Evolutionary conservation across 805 yeast genomes (phyloP).

Genomic region (Starmera amethionina): DNA sequence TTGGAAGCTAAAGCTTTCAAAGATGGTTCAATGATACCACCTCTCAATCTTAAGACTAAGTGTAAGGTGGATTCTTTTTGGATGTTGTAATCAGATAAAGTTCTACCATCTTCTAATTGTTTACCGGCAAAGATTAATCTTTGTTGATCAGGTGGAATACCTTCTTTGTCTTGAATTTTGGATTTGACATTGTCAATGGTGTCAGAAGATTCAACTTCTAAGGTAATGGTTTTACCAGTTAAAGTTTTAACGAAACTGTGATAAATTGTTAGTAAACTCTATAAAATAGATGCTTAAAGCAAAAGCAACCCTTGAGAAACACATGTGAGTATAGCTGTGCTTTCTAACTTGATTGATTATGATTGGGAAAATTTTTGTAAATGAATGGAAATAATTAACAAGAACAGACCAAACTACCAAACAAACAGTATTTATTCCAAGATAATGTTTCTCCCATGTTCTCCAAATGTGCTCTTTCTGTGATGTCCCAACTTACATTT

Average conservation of each 20-base stretch:
- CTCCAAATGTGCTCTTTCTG: too few species aligned
- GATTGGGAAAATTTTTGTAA: too few species aligned
- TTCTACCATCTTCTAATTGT: slow-evolving; percentile 99
- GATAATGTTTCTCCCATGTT: too few species aligned
- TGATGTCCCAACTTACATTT: slow-evolving; percentile 28
- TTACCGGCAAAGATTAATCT: slow-evolving; percentile 99
- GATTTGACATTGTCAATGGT: slow-evolving; percentile 98
- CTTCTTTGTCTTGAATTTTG: slow-evolving; percentile 98
- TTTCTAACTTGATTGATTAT: too few species aligned
- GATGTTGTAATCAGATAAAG: slow-evolving; percentile 98
- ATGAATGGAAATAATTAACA: too few species aligned
- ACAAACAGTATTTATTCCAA: too few species aligned
- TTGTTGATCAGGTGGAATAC: slow-evolving; percentile 99
- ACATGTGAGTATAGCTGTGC: too few species aligned
- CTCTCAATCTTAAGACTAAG: slow-evolving; percentile 94
- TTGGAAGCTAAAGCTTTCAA: slow-evolving; percentile 98
- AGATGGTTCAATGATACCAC: slow-evolving; percentile 99
- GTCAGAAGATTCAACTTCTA: slow-evolving; percentile 98
- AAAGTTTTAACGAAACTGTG: slow-evolving; percentile 69
- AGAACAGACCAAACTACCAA: too few species aligned
- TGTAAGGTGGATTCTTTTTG: slow-evolving; percentile 98
- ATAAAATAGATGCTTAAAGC: not conserved
- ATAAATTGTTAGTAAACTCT: slow-evolving; percentile 8
- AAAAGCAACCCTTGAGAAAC: too few species aligned
- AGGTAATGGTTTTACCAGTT: slow-evolving; percentile 92